Percentiles rank a stretch among this genome's conserved stretches.
Conservation (phyloP, 768 basidiomycete species). For the Termitomyces sp. region DNA sequence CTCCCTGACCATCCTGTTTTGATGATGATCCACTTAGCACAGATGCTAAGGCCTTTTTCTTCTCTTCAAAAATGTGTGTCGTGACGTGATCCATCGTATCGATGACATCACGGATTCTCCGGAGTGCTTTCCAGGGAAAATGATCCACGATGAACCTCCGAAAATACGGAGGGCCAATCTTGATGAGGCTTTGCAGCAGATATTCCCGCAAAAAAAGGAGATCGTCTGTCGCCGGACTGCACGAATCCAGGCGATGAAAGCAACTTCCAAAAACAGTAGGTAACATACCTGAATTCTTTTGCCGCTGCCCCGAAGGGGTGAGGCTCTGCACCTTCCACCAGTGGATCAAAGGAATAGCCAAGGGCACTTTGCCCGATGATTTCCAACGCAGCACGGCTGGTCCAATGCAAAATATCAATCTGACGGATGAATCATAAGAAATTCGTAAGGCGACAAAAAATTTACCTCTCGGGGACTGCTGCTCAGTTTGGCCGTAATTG, state of each 20-base stretch:
- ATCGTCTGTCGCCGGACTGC: constrained; percentile 10
- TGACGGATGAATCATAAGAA: constrained; percentile 1
- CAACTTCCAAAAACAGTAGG: background rate
- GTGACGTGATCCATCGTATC: constrained; percentile 34
- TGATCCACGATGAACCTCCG: constrained; percentile 31
- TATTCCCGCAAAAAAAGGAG: constrained; percentile 19
- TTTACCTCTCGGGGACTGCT: constrained; percentile 17
- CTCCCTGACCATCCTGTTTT: constrained; percentile 25
- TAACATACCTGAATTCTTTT: constrained; percentile 22
- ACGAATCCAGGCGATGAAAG: background rate
- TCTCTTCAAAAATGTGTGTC: constrained; percentile 30
- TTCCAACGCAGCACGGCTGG: constrained; percentile 29
- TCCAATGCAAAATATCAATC: constrained; percentile 29
- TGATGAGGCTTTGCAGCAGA: constrained; percentile 27
- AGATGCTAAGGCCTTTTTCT: constrained; percentile 28
- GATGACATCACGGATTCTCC: constrained; percentile 27
- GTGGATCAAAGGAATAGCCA: constrained; percentile 30
- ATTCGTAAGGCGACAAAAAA: background rate
- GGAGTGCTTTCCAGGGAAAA: constrained; percentile 24
- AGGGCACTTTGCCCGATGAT: constrained; percentile 30
- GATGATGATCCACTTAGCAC: constrained; percentile 22
- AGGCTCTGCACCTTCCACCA: constrained; percentile 23
- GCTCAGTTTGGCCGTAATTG: constrained; percentile 12
- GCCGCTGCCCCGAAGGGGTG: constrained; percentile 28
- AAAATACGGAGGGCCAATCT: constrained; percentile 31